Evolutionary conservation across 257 asterid genomes (phyloP).

Genomic region (Echites panduratus): DNA sequence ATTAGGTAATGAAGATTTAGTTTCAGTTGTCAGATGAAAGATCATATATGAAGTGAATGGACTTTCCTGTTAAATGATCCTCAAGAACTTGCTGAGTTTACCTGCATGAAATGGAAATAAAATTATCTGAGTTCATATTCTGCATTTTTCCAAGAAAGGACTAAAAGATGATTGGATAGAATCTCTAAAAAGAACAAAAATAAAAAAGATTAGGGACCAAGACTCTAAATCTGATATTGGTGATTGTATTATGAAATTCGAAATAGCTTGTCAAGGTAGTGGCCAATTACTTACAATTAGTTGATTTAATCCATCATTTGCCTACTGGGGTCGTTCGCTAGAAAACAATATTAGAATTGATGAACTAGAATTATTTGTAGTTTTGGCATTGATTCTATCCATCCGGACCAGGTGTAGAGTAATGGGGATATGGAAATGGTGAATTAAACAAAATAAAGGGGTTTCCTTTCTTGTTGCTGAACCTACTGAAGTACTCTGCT

Average conservation of each 20-base stretch:
- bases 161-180: not conserved
- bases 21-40: not conserved
- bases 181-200: not conserved
- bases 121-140: not conserved
- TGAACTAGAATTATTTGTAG: not conserved
- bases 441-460: not conserved
- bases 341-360: not conserved
- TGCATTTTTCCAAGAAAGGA: not conserved
- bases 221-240: not conserved
- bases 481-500: not conserved
- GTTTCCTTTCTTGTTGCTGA: not conserved
- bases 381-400: not conserved
- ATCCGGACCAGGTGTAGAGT: not conserved
- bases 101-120: not conserved
- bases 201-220: not conserved
- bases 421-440: not conserved
- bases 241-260: not conserved
- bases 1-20: not conserved
- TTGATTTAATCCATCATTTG: not conserved
- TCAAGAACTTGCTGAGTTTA: not conserved
- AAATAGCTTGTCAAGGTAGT: not conserved
- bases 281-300: not conserved
- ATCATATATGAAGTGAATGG: not conserved
- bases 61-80: not conserved
- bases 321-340: too few species aligned